Evolutionary conservation across 2,329 filamentous ascomycete species (phyloP).

Genomic region (Penicillium sp.): DNA sequence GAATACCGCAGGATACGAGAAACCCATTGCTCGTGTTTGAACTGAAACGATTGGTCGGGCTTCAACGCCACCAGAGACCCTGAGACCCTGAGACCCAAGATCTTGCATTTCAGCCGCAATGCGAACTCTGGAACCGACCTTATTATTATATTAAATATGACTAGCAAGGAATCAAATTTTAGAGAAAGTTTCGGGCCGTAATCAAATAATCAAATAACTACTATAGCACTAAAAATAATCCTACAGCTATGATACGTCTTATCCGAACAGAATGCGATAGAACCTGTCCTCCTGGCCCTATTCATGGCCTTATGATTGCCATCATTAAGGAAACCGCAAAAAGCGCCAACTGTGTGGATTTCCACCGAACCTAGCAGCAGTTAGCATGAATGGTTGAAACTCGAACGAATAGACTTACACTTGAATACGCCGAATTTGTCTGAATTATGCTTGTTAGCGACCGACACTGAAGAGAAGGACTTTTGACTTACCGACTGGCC

Average conservation of each 20-base stretch:
- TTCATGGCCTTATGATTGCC: not conserved
- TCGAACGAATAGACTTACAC: not conserved
- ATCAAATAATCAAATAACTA: not conserved
- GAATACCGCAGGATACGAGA: not conserved
- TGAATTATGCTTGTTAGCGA: too few relatives aligned
- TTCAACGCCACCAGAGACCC: not conserved
- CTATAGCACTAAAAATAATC: not conserved
- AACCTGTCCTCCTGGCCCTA: too few relatives aligned
- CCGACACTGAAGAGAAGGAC: too few relatives aligned
- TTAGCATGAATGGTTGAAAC: not conserved
- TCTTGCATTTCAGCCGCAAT: not conserved
- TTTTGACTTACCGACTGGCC: too few relatives aligned
- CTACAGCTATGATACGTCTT: not conserved
- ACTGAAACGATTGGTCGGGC: not conserved
- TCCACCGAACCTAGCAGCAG: not conserved
- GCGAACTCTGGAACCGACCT: too few relatives aligned
- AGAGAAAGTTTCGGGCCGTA: too few relatives aligned
- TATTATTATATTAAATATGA: too few relatives aligned
- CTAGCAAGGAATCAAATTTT: too few relatives aligned
- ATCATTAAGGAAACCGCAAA: not conserved
- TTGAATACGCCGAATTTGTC: not conserved
- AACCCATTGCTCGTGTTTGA: not conserved
- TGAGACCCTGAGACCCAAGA: not conserved
- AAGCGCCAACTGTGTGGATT: not conserved
- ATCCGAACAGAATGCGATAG: not conserved